phyloP scores from a whole-genome alignment of 352 stramenopile genomes.

The Pythium dissotocum region DNA sequence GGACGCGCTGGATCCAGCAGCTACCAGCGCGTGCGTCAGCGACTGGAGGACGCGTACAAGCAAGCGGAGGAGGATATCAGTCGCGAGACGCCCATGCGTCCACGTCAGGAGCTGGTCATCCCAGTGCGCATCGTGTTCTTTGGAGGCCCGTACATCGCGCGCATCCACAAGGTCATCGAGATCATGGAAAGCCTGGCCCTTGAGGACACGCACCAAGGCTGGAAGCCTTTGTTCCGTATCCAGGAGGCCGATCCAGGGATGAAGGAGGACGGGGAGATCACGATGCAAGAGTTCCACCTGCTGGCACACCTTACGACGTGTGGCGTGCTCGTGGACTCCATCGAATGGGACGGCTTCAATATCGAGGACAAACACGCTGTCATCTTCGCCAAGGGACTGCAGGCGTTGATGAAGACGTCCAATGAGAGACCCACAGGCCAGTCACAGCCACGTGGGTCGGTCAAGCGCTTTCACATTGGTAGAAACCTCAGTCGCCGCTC shows the following conservation, averaged over 20 bases:
- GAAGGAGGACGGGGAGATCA: neutral
- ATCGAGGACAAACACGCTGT: neutral
- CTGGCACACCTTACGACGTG: neutral
- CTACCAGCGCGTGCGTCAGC: neutral
- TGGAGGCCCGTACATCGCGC: neutral
- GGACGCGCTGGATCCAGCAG: neutral
- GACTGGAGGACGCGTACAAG: conserved; percentile 8
- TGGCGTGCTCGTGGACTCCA: neutral
- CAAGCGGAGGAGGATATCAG: neutral
- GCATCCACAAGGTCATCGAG: neutral
- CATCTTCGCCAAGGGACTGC: neutral
- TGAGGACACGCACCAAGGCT: neutral
- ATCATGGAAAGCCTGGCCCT: neutral
- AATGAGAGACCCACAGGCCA: neutral
- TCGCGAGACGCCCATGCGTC: neutral
- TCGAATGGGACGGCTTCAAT: neutral
- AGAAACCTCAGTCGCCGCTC: neutral
- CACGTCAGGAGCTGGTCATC: neutral
- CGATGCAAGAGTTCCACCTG: conserved; percentile 1
- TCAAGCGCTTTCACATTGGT: neutral
- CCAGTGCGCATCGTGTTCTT: conserved; percentile 1
- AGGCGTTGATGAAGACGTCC: neutral
- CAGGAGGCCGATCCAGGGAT: neutral
- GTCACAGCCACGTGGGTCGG: neutral
- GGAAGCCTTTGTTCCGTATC: neutral